Conservation (phyloP, 2,329 filamentous ascomycete species). For the Dactylellina leptospora region DNA sequence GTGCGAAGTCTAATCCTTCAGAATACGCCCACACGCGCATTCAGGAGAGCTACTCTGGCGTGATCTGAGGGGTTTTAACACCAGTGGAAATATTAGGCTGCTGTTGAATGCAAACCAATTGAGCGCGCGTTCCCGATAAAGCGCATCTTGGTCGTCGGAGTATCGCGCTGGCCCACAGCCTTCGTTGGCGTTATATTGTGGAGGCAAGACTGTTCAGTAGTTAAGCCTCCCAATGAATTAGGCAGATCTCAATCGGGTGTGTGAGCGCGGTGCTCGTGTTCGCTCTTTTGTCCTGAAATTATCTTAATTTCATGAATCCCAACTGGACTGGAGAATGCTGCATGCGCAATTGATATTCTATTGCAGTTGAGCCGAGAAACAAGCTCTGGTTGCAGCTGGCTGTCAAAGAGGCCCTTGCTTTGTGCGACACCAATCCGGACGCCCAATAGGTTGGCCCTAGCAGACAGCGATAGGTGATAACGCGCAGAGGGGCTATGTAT, state of each 20-base stretch:
- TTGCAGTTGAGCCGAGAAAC: conserved; percentile 9
- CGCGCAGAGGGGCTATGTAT: too few species aligned
- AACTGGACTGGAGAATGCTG: not conserved
- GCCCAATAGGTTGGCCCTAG: not conserved
- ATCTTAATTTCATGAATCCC: conserved; percentile 8
- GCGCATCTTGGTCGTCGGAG: too few species aligned
- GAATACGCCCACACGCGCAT: too few species aligned
- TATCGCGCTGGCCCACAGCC: too few species aligned
- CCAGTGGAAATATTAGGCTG: not conserved
- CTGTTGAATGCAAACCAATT: too few species aligned
- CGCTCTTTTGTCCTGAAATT: conserved; percentile 31
- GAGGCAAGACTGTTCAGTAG: too few species aligned
- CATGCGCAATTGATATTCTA: not conserved
- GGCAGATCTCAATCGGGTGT: conserved; percentile 47
- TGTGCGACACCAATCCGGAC: conserved; percentile 28
- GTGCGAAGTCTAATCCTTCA: too few species aligned
- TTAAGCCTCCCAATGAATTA: conserved; percentile 13
- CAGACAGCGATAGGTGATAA: not conserved
- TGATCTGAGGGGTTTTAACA: not conserved
- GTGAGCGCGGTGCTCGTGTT: not conserved
- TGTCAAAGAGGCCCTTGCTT: conserved; percentile 41
- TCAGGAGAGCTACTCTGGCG: not conserved
- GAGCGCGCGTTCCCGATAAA: too few species aligned
- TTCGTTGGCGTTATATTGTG: too few species aligned
- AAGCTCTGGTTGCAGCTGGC: conserved; percentile 4